Evolutionary conservation across 305 asterid genomes (phyloP).

Genomic region (Ilex paraguariensis): DNA sequence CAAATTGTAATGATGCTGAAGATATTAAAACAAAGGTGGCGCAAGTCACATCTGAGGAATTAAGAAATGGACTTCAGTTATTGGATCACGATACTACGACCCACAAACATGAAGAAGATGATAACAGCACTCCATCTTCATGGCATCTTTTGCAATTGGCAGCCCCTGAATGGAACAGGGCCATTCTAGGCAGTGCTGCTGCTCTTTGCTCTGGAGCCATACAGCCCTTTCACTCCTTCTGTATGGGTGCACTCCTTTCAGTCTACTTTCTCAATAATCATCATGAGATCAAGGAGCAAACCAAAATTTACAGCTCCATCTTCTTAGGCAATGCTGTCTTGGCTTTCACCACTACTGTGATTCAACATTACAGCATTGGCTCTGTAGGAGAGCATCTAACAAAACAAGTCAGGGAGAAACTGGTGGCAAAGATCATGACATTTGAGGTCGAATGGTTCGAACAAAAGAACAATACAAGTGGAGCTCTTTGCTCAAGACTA

Average conservation of each 20-base stretch:
- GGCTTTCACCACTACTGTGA: neutral
- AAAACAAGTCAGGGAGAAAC: neutral
- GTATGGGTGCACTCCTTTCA: neutral
- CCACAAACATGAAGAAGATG: neutral
- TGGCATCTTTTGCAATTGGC: conserved; percentile 1
- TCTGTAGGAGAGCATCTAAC: neutral
- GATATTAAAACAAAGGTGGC: neutral
- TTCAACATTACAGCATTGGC: conserved; percentile 1
- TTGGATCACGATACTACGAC: neutral
- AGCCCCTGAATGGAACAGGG: conserved; percentile 1
- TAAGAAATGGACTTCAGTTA: neutral
- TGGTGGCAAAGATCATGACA: neutral
- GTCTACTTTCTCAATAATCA: neutral
- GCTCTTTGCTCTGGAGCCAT: neutral
- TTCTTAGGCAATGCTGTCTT: neutral
- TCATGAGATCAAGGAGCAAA: neutral
- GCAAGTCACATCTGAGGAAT: neutral
- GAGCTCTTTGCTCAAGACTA: neutral
- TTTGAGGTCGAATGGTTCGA: conserved; percentile 5
- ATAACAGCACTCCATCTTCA: neutral
- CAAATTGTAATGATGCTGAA: neutral
- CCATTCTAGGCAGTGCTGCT: neutral
- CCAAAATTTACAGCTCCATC: neutral
- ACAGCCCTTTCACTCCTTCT: neutral
- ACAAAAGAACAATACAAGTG: neutral